A percentile compares a stretch with the other conserved stretches of the same genome.
Evolutionary conservation across 1,284 basidiomycete species (phyloP).

Genomic region (Trichosporon asahii): DNA sequence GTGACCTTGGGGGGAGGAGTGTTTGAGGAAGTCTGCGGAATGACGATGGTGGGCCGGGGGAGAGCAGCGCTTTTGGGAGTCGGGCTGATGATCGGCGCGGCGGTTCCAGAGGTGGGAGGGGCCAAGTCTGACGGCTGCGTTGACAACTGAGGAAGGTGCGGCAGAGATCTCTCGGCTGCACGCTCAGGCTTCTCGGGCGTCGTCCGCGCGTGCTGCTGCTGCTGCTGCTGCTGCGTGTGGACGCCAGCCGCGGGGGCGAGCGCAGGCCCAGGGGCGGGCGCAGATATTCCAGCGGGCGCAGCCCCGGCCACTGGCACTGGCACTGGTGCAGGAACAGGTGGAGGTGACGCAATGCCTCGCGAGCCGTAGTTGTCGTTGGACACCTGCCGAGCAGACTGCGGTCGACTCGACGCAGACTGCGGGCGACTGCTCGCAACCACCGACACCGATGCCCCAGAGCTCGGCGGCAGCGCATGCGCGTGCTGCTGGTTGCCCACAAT

Average conservation of each 20-base stretch:
- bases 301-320: background rate
- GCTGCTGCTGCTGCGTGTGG: background rate
- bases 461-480: background rate
- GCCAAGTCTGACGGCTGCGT: background rate
- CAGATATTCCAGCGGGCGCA: background rate
- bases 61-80: background rate
- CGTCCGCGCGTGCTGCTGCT: too few relatives aligned
- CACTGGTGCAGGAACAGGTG: background rate
- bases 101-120: background rate
- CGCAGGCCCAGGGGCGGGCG: background rate
- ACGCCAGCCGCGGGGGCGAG: background rate
- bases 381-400: background rate
- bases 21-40: background rate
- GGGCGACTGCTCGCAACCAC: background rate
- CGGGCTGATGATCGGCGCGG: slow-evolving; percentile 3
- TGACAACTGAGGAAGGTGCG: background rate
- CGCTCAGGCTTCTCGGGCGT: slow-evolving; percentile 6
- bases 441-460: background rate
- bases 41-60: background rate
- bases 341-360: background rate
- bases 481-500: background rate
- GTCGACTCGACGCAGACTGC: background rate
- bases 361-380: background rate
- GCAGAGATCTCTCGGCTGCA: background rate
- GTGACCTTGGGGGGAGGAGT: background rate